A percentile compares a stretch with the other conserved stretches of the same genome.
Evolutionary conservation across 148 eudicot species (phyloP).

Genomic region (Heliamphora exappendiculata): DNA sequence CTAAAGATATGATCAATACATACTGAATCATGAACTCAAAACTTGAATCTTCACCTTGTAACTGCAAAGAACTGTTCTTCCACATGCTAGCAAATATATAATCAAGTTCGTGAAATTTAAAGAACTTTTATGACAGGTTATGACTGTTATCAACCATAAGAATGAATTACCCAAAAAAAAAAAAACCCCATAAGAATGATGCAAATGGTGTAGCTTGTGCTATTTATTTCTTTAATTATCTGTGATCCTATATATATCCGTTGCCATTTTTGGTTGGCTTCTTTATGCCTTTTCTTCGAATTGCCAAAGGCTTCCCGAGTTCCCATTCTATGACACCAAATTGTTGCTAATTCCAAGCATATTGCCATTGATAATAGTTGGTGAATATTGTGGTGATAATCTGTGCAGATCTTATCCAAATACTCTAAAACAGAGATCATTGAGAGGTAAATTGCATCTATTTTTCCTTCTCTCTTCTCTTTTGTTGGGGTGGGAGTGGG

Average conservation of each 20-base stretch:
- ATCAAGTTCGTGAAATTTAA: background rate
- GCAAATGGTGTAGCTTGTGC: background rate
- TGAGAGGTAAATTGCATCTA: slow-evolving; percentile 50
- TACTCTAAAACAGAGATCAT: slow-evolving; percentile 73
- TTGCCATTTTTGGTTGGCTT: slow-evolving; percentile 3
- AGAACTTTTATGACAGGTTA: background rate
- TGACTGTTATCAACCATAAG: background rate
- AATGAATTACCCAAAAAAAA: no score
- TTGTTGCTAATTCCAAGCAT: background rate
- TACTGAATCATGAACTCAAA: background rate
- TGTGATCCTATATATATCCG: background rate
- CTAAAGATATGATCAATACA: background rate
- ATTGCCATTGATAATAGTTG: background rate
- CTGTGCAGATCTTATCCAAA: slow-evolving; percentile 65
- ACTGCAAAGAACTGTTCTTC: background rate
- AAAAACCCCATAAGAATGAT: no score
- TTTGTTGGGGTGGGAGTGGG: background rate
- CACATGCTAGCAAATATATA: background rate
- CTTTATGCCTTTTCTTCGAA: background rate
- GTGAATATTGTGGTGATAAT: slow-evolving; percentile 3
- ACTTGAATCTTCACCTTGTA: background rate
- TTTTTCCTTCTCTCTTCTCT: background rate
- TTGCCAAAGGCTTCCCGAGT: background rate
- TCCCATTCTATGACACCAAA: background rate
- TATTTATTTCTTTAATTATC: background rate